Base-by-base conservation (phyloP, 2,329 filamentous ascomycete species). In the Stagonosporopsis tanaceti region DNA sequence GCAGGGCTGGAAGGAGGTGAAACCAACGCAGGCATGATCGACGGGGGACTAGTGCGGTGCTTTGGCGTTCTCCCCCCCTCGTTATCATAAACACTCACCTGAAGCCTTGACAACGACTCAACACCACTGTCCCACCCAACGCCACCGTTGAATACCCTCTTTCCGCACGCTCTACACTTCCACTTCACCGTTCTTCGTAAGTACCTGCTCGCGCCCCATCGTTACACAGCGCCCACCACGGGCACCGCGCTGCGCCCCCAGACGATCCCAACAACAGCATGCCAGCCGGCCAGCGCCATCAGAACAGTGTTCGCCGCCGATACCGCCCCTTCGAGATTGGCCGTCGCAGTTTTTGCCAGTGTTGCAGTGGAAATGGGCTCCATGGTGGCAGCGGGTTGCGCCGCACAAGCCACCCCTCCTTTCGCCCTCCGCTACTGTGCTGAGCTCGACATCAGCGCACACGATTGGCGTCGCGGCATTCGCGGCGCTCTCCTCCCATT, bases 11-110 rank as follows among this genome's bases (percentile, higher is more conserved):
- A 37, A 52, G 48, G 41, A 45, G 44, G 66, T 67, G 67, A 65
- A 69, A 67, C 62, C 24, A 64, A 64, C 61, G 63, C 60, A 67
- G 60, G 67, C 66, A 65, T 65, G 65, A 69, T 71, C 67, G 66
- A 46, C 50, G 46, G 32, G 46, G 46, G 46, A 14, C 30, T 46
- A 55, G 45, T 47, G 53, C 53, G 46, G 32, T 15, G 38, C 34
- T 55, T 41, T 46, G 58, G 52, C 62, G 46, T 54, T 53, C 53
- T 37, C 57, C 22, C 30, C 42, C 57, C 38, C 44, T 47, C 44
- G 44, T 47, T 47, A 47, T 47, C 44, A 47, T 68, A 67, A 53
- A 53, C 50, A 59, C 46, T 54, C 50, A 70, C 62, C 68, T 55
- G 61, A 66, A 61, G 57, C 61, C 56, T 65, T 63, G 44, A 62